phyloP scores from a whole-genome alignment of 2,329 filamentous ascomycete genomes.

The Oidium heveae region DNA sequence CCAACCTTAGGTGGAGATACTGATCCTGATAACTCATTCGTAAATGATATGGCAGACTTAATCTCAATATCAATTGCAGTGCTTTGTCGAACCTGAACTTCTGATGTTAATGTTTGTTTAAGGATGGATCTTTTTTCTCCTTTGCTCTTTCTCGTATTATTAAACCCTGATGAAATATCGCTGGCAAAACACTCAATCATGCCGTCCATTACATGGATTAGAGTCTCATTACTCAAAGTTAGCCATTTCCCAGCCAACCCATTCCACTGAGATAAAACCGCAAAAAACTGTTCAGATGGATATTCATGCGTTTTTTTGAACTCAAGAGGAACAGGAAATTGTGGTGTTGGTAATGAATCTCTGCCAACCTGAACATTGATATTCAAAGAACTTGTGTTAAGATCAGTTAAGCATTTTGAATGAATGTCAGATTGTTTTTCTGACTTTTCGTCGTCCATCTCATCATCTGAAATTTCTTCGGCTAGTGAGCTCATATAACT shows the following conservation, averaged over 20 bases:
- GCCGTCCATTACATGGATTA: constrained; percentile 30
- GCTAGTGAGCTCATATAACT: constrained; percentile 28
- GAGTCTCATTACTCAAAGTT: constrained; percentile 24
- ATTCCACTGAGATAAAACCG: background rate
- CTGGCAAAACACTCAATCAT: constrained; percentile 28
- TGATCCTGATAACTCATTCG: background rate
- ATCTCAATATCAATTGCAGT: constrained; percentile 88
- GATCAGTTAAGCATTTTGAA: constrained; percentile 12
- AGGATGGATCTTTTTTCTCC: constrained; percentile 11
- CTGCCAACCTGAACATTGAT: background rate
- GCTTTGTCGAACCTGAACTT: constrained; percentile 73
- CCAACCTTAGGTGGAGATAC: background rate
- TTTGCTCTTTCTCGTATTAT: background rate
- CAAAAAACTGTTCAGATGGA: background rate
- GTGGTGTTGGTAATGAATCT: background rate
- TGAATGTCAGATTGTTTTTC: constrained; percentile 5
- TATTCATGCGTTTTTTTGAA: background rate
- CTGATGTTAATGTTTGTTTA: constrained; percentile 67
- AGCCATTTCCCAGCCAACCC: constrained; percentile 23
- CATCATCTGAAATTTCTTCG: constrained; percentile 21
- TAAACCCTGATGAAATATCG: background rate
- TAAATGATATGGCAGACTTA: constrained; percentile 37
- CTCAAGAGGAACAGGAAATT: background rate
- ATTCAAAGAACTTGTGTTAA: background rate
- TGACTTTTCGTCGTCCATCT: constrained; percentile 5